Evolutionary conservation across 2,329 filamentous ascomycete species (phyloP).

Genomic region (Alternaria ethzedia): DNA sequence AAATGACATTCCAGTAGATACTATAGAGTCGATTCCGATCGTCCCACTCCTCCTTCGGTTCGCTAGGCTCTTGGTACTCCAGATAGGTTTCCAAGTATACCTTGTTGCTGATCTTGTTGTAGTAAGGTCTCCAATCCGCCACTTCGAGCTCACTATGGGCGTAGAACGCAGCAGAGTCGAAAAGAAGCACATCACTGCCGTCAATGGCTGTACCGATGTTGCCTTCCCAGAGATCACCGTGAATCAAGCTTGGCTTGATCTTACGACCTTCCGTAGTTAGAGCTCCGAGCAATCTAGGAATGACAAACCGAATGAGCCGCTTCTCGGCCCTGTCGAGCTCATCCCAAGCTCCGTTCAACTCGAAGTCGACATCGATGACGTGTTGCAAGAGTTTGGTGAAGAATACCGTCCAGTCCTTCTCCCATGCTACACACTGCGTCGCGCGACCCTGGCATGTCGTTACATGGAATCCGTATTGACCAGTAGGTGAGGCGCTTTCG

Average conservation of each 20-base stretch:
- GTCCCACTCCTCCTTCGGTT: not conserved
- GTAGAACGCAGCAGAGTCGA: not conserved
- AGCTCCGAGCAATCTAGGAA: not conserved
- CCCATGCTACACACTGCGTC: not conserved
- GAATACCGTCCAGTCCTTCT: not conserved
- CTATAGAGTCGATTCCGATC: not conserved
- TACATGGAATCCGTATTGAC: not conserved
- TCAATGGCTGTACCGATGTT: not conserved
- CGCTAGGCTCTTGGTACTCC: not conserved
- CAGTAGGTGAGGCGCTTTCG: not conserved
- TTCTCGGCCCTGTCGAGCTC: not conserved
- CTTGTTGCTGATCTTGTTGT: not conserved
- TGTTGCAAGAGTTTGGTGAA: not conserved
- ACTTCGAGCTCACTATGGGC: not conserved
- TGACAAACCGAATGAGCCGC: not conserved
- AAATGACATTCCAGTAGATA: not conserved
- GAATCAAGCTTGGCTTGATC: not conserved
- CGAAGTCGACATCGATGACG: not conserved
- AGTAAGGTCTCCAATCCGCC: not conserved
- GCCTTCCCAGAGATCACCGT: not conserved
- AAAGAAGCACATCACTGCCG: not conserved
- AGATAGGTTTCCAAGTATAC: not conserved
- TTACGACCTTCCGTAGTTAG: not conserved
- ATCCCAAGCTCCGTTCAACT: not conserved
- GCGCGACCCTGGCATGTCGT: not conserved